These are phyloP conservation scores for Mortierella claussenii DNA, from an alignment of 192 early-diverging fungal genomes.

Conservation along the genomic window DNA sequence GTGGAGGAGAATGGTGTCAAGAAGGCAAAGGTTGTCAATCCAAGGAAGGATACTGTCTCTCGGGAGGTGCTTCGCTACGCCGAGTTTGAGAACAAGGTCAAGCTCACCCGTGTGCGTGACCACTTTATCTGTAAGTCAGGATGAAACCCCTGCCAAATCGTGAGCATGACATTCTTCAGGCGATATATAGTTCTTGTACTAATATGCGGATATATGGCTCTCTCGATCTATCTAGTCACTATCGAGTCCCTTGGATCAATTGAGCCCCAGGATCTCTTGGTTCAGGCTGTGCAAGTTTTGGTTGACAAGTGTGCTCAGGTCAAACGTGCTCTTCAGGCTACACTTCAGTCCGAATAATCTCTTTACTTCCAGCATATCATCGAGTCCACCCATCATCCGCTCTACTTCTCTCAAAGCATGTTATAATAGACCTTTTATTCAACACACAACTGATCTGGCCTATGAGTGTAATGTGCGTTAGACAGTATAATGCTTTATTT, in stretches of 20 bases:
- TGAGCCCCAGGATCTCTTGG: constrained; percentile 80
- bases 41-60: constrained; percentile 95
- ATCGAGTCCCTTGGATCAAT: constrained; percentile 90
- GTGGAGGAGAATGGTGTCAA: constrained; percentile 71
- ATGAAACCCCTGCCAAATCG: not conserved
- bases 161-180: no score
- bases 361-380: not conserved
- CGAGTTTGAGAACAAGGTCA: constrained; percentile 92
- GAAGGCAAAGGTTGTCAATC: constrained; percentile 85
- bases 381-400: not conserved
- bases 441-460: no score
- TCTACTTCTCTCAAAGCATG: not conserved
- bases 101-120: constrained; percentile 89
- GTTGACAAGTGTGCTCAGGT: constrained; percentile 82
- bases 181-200: no score
- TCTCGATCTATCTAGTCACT: constrained; percentile 61
- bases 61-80: constrained; percentile 92
- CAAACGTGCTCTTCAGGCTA: constrained; percentile 68
- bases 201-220: no score
- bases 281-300: constrained; percentile 81
- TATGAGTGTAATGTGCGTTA: no score
- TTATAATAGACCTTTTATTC: constrained; percentile 21
- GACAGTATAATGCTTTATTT: no score
- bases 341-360: constrained; percentile 37
- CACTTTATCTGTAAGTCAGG: constrained; percentile 96